Conservation (phyloP, 331 rosid species). For the Quercus lobata region DNA sequence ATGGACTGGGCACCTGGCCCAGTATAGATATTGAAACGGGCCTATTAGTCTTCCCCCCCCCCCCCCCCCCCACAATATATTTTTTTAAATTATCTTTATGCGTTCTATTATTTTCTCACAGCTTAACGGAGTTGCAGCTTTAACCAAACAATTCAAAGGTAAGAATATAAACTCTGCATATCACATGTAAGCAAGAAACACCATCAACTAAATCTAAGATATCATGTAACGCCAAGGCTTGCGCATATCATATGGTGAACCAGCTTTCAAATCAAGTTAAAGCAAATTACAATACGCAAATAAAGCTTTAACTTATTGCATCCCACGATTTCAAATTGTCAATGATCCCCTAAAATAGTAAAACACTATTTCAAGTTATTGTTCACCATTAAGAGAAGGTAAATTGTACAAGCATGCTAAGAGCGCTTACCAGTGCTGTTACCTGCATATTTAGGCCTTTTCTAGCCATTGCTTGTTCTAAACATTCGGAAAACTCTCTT, state of each 20-base stretch:
- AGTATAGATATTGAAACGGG: no score
- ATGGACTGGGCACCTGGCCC: no score
- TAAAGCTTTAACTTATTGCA: neutral
- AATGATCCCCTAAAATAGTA: no score
- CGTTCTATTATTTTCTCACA: neutral
- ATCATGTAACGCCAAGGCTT: no score
- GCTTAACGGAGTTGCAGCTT: neutral
- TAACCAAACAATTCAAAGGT: neutral
- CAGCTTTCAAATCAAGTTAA: neutral
- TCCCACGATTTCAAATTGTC: no score
- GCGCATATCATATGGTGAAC: neutral
- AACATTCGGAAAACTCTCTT: slow-evolving; percentile 64
- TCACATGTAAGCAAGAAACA: neutral
- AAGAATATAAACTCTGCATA: neutral
- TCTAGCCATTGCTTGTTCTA: slow-evolving; percentile 69
- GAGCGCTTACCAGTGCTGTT: slow-evolving; percentile 63
- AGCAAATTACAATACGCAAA: neutral
- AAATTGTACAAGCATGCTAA: neutral
- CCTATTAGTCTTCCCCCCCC: no score
- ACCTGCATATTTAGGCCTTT: slow-evolving; percentile 74
- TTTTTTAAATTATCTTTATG: neutral
- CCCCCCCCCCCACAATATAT: neutral
- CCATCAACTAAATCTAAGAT: no score
- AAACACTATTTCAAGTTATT: neutral
- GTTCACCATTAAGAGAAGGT: neutral